Conservation (phyloP, 768 basidiomycete species). For the Tylopilus intermedius region DNA sequence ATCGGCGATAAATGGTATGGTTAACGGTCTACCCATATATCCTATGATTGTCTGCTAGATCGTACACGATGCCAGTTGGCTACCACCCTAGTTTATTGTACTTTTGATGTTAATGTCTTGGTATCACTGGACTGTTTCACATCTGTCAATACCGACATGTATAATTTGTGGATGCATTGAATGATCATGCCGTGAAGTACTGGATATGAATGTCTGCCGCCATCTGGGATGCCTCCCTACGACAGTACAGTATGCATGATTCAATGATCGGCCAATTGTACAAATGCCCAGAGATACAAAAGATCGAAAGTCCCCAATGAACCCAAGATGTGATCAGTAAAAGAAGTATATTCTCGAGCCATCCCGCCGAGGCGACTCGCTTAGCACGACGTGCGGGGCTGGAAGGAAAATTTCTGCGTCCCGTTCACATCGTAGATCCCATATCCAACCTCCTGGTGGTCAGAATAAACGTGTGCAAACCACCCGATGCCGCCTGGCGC, state of each 20-base stretch:
- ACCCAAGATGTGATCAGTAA: not conserved
- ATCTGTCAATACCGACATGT: not conserved
- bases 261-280: not conserved
- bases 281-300: conserved; percentile 7
- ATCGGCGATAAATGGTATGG: conserved; percentile 74
- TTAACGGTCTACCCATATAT: conserved; percentile 20
- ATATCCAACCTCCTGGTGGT: conserved; percentile 61
- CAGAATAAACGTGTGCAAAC: conserved; percentile 80
- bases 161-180: not conserved
- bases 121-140: not conserved
- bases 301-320: not conserved
- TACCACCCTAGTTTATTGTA: conserved; percentile 16
- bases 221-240: not conserved
- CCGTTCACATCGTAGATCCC: conserved; percentile 55
- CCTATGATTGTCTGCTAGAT: conserved; percentile 3
- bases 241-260: not conserved
- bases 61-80: not conserved
- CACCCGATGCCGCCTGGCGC: conserved; percentile 63
- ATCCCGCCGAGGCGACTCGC: not conserved
- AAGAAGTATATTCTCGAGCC: not conserved
- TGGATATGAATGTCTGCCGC: too few relatives aligned
- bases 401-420: conserved; percentile 56
- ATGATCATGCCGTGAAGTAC: not conserved
- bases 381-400: conserved; percentile 59
- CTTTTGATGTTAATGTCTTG: conserved; percentile 10